Evolutionary conservation across 306 rosid genomes (phyloP).

Genomic region (Crataegus laevigata): DNA sequence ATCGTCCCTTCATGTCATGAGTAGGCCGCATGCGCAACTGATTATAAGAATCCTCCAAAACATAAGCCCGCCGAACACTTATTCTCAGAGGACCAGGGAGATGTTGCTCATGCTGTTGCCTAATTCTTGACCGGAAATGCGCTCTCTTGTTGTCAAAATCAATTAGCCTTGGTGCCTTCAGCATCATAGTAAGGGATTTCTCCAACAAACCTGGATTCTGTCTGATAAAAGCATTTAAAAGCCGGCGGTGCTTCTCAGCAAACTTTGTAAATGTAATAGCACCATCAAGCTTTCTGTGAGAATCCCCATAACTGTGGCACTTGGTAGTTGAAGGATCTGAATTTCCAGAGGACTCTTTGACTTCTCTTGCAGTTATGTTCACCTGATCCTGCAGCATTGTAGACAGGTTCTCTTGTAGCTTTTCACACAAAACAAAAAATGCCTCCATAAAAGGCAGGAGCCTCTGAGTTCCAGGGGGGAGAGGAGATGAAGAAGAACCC

Average conservation of each 20-base stretch:
- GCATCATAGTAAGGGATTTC: slow-evolving; percentile 94
- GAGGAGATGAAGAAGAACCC: slow-evolving; percentile 83
- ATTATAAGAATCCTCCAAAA: slow-evolving; percentile 94
- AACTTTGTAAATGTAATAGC: slow-evolving; percentile 77
- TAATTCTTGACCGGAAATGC: slow-evolving; percentile 90
- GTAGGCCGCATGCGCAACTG: slow-evolving; percentile 92
- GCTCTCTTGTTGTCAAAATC: slow-evolving; percentile 97
- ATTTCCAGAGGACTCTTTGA: slow-evolving; percentile 74
- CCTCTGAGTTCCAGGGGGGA: slow-evolving; percentile 96
- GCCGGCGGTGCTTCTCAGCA: slow-evolving; percentile 95
- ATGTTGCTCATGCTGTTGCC: slow-evolving; percentile 94
- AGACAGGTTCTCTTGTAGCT: slow-evolving; percentile 71
- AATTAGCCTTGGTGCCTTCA: slow-evolving; percentile 90
- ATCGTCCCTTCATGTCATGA: slow-evolving; percentile 82
- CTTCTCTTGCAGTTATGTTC: slow-evolving; percentile 81
- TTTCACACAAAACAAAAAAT: slow-evolving; percentile 94
- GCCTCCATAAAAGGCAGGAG: slow-evolving; percentile 96
- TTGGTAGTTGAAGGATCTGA: slow-evolving; percentile 38
- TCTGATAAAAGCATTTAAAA: slow-evolving; percentile 86
- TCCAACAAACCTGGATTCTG: slow-evolving; percentile 93
- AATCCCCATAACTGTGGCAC: slow-evolving; percentile 37
- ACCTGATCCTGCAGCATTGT: slow-evolving; percentile 55
- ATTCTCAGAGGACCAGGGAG: slow-evolving; percentile 80
- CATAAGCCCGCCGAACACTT: slow-evolving; percentile 90
- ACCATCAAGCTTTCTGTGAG: slow-evolving; percentile 68